Evolutionary conservation across 352 stramenopile species (phyloP), one percentile per base, ranked within the genome.

Genomic region (Elongisporangium undulatum): DNA sequence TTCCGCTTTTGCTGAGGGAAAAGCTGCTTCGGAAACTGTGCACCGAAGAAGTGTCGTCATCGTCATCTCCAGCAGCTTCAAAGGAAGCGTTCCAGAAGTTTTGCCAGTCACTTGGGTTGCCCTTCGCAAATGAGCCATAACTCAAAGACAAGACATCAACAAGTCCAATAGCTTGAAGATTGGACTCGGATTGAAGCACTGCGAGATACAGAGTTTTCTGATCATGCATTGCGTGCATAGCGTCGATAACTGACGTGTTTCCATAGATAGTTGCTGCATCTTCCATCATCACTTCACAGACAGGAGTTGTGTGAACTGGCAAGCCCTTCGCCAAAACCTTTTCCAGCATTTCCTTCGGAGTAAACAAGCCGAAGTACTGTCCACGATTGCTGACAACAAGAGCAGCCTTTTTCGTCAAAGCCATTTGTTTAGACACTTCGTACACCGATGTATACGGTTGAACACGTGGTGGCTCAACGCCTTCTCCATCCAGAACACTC

Each of bases 261-360:
- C 72, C 74, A 17, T 76, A 90, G 38, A 96, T 90, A 3, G 73
- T 85, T 17, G 86, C 72, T 22, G 88, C 72, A 41, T 91, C 81
- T 41, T 92, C 81, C 39, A 87, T 63, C 87, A 96, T 95, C 2
- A 99, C 95, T 73, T 94, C 86, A 51, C 75, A 93, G 48, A 99
- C 92, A 0, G 84, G 74, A 49, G 95, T 99, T 3, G 80, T 94
- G 62, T 98, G 83, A 19, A 98, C 85, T 12, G 91, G 87, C 9
- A 98, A 76, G 38, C 92, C 90, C 54, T 94, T 96, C 1, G 96
- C 91, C 23, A 99, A 75, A 23, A 98, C 96, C 53, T 96, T 92
- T 53, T 94, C 94, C 58, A 99, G 89, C 89, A 99, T 95, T 69
- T 99, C 95, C 69, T 99, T 99, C 21, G 97, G 97, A 0, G 96